Evolutionary conservation across 2,329 filamentous ascomycete species (phyloP), one percentile per base, ranked within the genome.

Genomic region (Cryphonectria carpinicola): DNA sequence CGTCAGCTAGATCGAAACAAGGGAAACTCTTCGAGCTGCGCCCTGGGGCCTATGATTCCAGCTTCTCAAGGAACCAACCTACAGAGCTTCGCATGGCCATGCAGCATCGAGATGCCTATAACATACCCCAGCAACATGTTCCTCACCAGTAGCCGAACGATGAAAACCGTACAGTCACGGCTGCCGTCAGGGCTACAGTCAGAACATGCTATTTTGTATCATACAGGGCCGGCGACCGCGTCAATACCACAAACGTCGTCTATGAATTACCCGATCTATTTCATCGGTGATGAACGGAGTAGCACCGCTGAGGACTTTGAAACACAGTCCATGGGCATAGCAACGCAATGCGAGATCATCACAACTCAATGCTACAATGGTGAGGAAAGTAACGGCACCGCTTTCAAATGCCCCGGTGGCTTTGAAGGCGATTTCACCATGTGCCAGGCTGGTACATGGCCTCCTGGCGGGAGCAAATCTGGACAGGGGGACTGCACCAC

Each of bases 391-490:
- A 54, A 54, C 22, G 64, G 64, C 14, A 54, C 32, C 13, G 49
- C 43, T 25, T 66, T 66, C 46, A 56, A 11, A 3, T 66, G 64
- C 49, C 46, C 64, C 46, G 49, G 32, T 11, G 64, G 64, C 64
- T 66, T 66, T 3, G 46, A 54, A 22, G 64, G 64, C 10, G 49
- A 66, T n/a, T 66, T 66, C 35, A 54, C 43, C 46, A 39, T 39
- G 49, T 56, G 46, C 17, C 19, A 54, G n/a, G 43, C 64, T 14
- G 28, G 37, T 10, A 7, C 46, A 54, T 66, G 49, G 46, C 46
- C 43, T 13, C 7, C 32, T 2, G 28, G 28, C 10, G 43, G 49
- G 28, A 66, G 43, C 7, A 39, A 14, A n/a, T 14, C n/a, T 41
- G 61, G 61, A 37, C 8, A 22, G 22, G 64, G 43, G 8, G 28